Base-by-base conservation (phyloP, 257 asterid species). In the Cynanchum wilfordii region DNA sequence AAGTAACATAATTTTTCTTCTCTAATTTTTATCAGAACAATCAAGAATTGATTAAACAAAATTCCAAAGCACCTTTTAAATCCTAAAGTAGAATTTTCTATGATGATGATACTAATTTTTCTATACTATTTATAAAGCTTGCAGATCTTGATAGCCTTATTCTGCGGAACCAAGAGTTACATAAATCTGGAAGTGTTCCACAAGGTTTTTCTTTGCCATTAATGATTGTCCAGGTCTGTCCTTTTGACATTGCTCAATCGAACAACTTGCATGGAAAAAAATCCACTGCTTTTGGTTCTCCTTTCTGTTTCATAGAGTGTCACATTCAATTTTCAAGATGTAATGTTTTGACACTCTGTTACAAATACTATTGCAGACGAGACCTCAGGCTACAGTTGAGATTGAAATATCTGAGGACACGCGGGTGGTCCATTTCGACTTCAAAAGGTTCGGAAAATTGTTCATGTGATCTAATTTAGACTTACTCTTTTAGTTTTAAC, bases 401-500 rank as follows among this genome's bases (percentile, higher is more conserved):
- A 68, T 76, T 72, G 80, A 79, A 78, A 72, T 79, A n/a, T 72
- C 75, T 30, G 78, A 76, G 75, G 78, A 80, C 55, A 67, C 24
- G 70, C 78, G 60, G 12, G 30, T 72, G 76, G 84, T 80, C 22
- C 70, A 72, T 70, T 69, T 80, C 54, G 70, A 77, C 70, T 77
- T 77, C 65, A 56, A 55, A 69, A 72, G 81, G 77, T 77, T 65
- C 20, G 52, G 4, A 24, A 8, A 63, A 16, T 7, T 2, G 15
- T 63, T 20, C 42, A 4, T 1, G 10, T 2, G 7, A 24, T 33
- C 20, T 63, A 33, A 63, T 33, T 33, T 33, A 33, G 10, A 6
- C 9, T 62, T 13, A 62, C 68, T 63, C 27, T 30, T 62, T 19
- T 36, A 63, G 16, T 33, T 33, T 33, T 63, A 13, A 12, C 7